These are phyloP conservation scores for Aegilops tauschii DNA, from an alignment of 176 grass and related monocot species.

Conservation along the genomic window DNA sequence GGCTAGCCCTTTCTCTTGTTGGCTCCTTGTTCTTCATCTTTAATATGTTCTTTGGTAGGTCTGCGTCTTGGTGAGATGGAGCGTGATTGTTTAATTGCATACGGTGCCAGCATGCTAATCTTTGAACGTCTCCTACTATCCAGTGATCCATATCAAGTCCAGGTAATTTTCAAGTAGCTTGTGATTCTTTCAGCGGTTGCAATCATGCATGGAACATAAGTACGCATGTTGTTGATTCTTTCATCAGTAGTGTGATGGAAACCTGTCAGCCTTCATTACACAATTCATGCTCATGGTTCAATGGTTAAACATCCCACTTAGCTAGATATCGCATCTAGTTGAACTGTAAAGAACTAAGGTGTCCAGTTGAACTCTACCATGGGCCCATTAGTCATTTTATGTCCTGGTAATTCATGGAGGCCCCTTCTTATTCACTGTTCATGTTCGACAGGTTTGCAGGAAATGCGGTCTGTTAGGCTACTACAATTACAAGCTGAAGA, in stretches of 20 bases:
- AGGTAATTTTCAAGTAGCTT: constrained; percentile 53
- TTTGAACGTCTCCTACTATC: constrained; percentile 94
- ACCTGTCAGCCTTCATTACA: background rate
- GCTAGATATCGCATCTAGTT: background rate
- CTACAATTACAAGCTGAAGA: constrained; percentile 89
- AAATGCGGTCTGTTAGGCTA: constrained; percentile 89
- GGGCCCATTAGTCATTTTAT: background rate
- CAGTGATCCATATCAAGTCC: constrained; percentile 97
- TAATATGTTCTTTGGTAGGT: constrained; percentile 39
- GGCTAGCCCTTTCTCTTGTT: background rate
- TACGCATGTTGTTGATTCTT: background rate
- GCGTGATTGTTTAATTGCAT: constrained; percentile 94
- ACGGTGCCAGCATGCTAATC: constrained; percentile 96
- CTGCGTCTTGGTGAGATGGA: constrained; percentile 98
- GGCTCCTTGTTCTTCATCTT: background rate
- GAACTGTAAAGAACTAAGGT: background rate
- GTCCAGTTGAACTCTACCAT: background rate
- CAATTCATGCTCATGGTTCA: background rate
- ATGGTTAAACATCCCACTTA: background rate
- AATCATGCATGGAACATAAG: background rate
- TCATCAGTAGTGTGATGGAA: background rate
- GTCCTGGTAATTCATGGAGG: background rate
- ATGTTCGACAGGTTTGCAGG: constrained; percentile 71
- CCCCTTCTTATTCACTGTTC: background rate
- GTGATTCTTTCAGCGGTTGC: background rate